Conservation (phyloP, 2,329 filamentous ascomycete species). For the Aspergillus luchuensis region DNA sequence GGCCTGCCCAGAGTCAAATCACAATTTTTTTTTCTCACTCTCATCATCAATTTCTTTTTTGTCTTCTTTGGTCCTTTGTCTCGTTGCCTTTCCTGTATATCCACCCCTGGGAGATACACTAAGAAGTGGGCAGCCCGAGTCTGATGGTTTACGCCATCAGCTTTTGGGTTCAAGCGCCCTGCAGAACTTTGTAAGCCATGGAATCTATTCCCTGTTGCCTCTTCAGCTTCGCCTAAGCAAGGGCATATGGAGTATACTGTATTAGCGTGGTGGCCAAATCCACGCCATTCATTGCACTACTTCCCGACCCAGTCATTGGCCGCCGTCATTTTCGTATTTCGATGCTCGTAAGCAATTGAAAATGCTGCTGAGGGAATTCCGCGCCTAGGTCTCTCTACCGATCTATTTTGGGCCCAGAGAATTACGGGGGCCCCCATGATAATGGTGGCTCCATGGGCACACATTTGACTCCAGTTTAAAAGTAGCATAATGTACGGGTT, state of each 20-base stretch:
- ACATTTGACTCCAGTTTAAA: constrained; percentile 17
- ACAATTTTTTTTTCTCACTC: not conserved
- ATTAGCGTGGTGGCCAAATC: constrained; percentile 9
- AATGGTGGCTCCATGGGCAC: not conserved
- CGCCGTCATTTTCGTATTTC: constrained; percentile 3
- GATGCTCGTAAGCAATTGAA: constrained; percentile 9
- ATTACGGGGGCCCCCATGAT: constrained; percentile 6
- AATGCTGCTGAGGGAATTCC: constrained; percentile 11
- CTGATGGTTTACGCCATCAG: not conserved
- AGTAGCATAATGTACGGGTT: constrained; percentile 7
- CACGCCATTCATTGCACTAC: not conserved
- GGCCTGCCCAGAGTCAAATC: not conserved
- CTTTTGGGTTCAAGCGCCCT: constrained; percentile 1
- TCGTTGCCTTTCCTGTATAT: not conserved
- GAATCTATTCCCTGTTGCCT: constrained; percentile 6
- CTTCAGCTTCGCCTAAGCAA: constrained; percentile 7
- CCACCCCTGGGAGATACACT: not conserved
- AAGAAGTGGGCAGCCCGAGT: not conserved
- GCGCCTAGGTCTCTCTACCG: constrained; percentile 9
- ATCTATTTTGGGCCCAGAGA: constrained; percentile 17
- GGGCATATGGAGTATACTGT: not conserved
- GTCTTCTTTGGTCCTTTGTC: not conserved
- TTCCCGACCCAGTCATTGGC: constrained; percentile 2
- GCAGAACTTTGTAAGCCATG: constrained; percentile 4
- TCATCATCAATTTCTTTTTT: not conserved